These are phyloP conservation scores for Acidiella bohemica DNA, from an alignment of 495 filamentous ascomycete species.

Conservation along the genomic window DNA sequence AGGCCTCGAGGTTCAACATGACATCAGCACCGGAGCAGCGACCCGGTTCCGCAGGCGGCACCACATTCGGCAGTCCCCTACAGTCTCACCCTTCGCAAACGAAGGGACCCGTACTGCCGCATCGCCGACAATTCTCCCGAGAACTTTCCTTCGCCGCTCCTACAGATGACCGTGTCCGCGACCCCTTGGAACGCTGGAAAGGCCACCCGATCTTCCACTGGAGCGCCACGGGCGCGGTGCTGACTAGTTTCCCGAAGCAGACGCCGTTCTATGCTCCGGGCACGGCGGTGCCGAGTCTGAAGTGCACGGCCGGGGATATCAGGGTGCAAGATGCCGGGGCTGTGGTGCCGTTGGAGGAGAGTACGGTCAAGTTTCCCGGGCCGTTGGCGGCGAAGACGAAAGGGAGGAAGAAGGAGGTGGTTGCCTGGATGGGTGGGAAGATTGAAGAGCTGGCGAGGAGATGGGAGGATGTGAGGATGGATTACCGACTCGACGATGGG, in stretches of 20 bases:
- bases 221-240: constrained; percentile 70
- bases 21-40: too few relatives aligned
- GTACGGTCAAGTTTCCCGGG: constrained; percentile 71
- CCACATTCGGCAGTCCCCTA: too few relatives aligned
- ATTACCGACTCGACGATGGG: constrained; percentile 25
- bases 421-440: constrained; percentile 65
- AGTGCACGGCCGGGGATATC: constrained; percentile 73
- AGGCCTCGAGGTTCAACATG: constrained; percentile 37
- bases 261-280: constrained; percentile 74
- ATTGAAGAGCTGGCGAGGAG: constrained; percentile 58
- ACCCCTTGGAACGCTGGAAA: constrained; percentile 78
- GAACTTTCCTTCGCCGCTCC: constrained; percentile 40
- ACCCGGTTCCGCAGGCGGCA: too few relatives aligned
- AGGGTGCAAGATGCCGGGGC: constrained; percentile 59
- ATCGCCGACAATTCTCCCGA: constrained; percentile 28
- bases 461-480: constrained; percentile 36
- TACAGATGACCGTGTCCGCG: constrained; percentile 63
- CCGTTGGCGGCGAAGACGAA: constrained; percentile 60
- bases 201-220: constrained; percentile 76
- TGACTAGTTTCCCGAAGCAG: constrained; percentile 78
- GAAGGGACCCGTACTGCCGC: constrained; percentile 22
- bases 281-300: constrained; percentile 57
- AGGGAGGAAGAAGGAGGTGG: constrained; percentile 84
- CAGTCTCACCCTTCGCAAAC: too few relatives aligned
- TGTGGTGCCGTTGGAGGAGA: constrained; percentile 52